Conservation (phyloP, 2,329 filamentous ascomycete genomes). For the Stemphylium vesicarium region DNA sequence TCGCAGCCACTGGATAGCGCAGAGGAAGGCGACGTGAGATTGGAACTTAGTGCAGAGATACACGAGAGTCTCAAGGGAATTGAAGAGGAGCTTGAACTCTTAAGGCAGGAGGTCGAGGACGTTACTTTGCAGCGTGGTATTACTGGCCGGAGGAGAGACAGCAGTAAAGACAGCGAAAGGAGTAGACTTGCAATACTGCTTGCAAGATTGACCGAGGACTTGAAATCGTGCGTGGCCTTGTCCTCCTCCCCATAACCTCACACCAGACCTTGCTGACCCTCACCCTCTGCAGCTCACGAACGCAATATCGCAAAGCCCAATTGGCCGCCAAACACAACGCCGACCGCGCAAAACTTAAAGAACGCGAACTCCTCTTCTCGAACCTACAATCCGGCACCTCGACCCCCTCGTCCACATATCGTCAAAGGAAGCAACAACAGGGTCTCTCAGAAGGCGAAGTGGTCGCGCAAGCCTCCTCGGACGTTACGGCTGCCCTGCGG, state of each 20-base stretch:
- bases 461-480: constrained; percentile 74
- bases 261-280: constrained; percentile 1
- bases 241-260: background rate
- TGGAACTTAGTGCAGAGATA: constrained; percentile 82
- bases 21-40: constrained; percentile 69
- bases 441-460: constrained; percentile 73
- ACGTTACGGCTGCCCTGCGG: constrained; percentile 83
- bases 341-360: constrained; percentile 73
- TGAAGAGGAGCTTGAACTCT: constrained; percentile 81
- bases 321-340: constrained; percentile 78
- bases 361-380: constrained; percentile 77
- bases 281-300: constrained; percentile 57
- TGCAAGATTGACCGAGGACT: constrained; percentile 70
- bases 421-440: constrained; percentile 49
- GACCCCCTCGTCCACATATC: constrained; percentile 44
- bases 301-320: constrained; percentile 81
- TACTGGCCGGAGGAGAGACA: constrained; percentile 52
- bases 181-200: constrained; percentile 70
- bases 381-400: constrained; percentile 60
- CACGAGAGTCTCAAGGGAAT: constrained; percentile 76
- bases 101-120: constrained; percentile 79
- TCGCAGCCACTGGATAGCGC: constrained; percentile 62
- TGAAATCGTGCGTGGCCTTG: constrained; percentile 66
- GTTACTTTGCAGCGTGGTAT: constrained; percentile 56
- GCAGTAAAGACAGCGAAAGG: constrained; percentile 66